Evolutionary conservation across 106 monocot genomes (phyloP).

Genomic region (Iris macrosiphon): DNA sequence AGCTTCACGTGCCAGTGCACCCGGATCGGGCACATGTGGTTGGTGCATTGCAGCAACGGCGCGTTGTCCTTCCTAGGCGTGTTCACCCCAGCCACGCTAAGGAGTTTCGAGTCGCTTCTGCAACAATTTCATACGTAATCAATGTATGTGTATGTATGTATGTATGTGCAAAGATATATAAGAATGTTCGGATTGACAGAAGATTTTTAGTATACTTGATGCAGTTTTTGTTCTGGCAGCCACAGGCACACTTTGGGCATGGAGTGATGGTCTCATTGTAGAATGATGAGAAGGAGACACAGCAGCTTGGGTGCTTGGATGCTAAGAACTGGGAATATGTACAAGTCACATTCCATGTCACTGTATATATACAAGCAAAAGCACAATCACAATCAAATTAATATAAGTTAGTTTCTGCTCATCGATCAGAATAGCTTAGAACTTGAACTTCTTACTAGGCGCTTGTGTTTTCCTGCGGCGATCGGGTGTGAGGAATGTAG

Average conservation of each 20-base stretch:
- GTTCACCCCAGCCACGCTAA: constrained; percentile 37
- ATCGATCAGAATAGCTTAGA: too few relatives aligned
- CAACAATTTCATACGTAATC: too few relatives aligned
- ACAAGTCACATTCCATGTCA: constrained; percentile 84
- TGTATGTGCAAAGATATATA: too few relatives aligned
- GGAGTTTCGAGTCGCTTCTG: constrained; percentile 49
- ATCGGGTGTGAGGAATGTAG: constrained; percentile 45
- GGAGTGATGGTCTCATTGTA: constrained; percentile 69
- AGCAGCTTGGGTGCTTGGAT: constrained; percentile 61
- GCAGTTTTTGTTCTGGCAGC: constrained; percentile 68
- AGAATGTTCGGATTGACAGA: too few relatives aligned
- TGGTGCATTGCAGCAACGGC: constrained; percentile 69
- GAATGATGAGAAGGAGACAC: constrained; percentile 76
- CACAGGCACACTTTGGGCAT: constrained; percentile 64
- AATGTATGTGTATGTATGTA: too few relatives aligned
- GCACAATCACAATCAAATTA: too few relatives aligned
- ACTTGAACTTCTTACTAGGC: constrained; percentile 69
- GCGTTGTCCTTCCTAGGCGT: constrained; percentile 46
- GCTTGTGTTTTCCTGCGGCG: constrained; percentile 66
- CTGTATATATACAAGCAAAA: too few relatives aligned
- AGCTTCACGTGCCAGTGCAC: constrained; percentile 86
- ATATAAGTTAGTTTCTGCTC: too few relatives aligned
- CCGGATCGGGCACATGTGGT: constrained; percentile 68
- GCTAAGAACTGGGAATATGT: constrained; percentile 64
- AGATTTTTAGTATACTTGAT: too few relatives aligned